Conservation (phyloP, 2,329 filamentous ascomycete species). For the Pseudogymnoascus destructans region DNA sequence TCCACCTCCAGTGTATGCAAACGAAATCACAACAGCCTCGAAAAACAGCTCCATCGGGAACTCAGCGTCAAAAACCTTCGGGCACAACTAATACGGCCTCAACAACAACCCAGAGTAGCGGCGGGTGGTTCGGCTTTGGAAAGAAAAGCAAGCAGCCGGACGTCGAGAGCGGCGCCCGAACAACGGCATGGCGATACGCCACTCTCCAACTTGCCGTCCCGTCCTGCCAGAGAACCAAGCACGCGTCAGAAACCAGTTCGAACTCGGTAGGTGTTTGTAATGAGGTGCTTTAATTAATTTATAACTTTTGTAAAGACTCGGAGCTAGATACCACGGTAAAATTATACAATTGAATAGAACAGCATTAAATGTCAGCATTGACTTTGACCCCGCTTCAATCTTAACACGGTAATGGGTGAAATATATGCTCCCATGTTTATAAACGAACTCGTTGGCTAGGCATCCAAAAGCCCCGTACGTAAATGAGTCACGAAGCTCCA, state of each 20-base stretch:
- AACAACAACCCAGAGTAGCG: constrained; percentile 10
- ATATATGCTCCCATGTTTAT: not conserved
- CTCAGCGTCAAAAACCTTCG: constrained; percentile 10
- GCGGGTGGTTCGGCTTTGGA: constrained; percentile 26
- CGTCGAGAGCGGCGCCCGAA: constrained; percentile 16
- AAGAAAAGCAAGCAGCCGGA: constrained; percentile 24
- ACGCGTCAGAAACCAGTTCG: not conserved
- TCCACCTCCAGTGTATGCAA: constrained; percentile 22
- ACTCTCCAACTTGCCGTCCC: not conserved
- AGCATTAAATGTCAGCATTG: not conserved
- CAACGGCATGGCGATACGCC: not conserved
- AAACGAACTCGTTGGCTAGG: not conserved
- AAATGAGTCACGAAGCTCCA: constrained; percentile 1
- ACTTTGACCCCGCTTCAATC: not conserved
- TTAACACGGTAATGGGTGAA: not conserved
- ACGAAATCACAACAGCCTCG: constrained; percentile 12
- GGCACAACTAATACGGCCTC: constrained; percentile 9
- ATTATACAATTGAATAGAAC: not conserved
- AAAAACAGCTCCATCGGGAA: constrained; percentile 11
- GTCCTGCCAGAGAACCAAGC: not conserved
- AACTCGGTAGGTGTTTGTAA: not conserved
- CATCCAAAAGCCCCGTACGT: not conserved
- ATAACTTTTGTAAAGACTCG: not conserved
- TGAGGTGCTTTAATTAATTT: not conserved
- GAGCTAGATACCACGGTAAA: not conserved